These are phyloP conservation scores for Pelargonium exstipulatum DNA, from an alignment of 441 rosid genomes.

Conservation along the genomic window DNA sequence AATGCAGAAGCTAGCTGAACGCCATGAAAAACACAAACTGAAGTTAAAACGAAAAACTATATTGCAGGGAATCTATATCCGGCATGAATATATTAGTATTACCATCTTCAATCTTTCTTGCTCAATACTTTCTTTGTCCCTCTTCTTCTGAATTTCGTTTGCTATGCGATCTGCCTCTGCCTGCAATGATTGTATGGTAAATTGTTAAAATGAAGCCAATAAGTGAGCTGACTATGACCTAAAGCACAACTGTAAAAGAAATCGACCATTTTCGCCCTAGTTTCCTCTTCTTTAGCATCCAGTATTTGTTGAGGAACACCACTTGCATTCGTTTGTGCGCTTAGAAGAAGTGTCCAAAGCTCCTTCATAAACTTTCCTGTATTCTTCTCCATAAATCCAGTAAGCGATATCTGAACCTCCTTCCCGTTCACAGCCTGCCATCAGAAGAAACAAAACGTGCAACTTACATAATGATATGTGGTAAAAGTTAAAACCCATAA, in stretches of 20 bases:
- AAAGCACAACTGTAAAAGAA: background rate
- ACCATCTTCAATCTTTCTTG: conserved; percentile 56
- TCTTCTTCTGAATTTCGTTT: conserved; percentile 59
- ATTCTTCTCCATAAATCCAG: conserved; percentile 98
- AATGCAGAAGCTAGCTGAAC: conserved; percentile 99
- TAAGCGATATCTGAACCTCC: conserved; percentile 78
- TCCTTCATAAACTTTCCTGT: conserved; percentile 96
- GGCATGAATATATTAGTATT: conserved; percentile 63
- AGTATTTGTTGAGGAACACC: conserved; percentile 90
- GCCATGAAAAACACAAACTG: conserved; percentile 64
- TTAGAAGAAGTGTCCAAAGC: conserved; percentile 86
- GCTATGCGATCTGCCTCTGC: conserved; percentile 53
- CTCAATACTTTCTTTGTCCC: conserved; percentile 55
- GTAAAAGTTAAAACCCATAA: background rate
- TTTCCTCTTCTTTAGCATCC: conserved; percentile 84
- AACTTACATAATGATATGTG: background rate
- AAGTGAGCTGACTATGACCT: background rate
- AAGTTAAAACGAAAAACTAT: conserved; percentile 59
- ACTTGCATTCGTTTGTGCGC: conserved; percentile 79
- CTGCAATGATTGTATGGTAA: conserved; percentile 32
- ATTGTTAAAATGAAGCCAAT: background rate
- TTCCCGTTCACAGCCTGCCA: conserved; percentile 82
- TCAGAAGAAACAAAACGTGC: conserved; percentile 1
- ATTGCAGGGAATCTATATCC: conserved; percentile 39
- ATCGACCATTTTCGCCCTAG: conserved; percentile 59